A percentile compares a stretch with the other conserved stretches of the same genome.
Evolutionary conservation across 73 alveolate genomes (phyloP).

Genomic region (Tetrahymena borealis): DNA sequence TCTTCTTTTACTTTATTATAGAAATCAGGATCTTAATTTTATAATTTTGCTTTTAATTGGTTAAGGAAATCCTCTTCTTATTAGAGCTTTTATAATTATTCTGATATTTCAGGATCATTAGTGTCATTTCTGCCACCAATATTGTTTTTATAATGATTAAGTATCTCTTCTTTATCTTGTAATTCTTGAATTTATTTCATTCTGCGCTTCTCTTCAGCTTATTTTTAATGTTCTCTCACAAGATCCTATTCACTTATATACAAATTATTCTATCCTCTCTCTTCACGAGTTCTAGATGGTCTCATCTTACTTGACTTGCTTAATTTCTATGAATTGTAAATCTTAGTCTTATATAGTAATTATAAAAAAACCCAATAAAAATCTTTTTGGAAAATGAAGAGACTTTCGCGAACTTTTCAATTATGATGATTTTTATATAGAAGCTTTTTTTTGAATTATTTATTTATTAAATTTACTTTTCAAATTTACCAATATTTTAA

Average conservation of each 20-base stretch:
- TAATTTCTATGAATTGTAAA: not conserved
- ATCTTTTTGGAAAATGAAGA: too few relatives aligned
- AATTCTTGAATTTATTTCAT: not conserved
- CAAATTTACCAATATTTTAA: not conserved
- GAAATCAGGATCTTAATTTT: not conserved
- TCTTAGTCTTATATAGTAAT: too few relatives aligned
- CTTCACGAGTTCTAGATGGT: not conserved
- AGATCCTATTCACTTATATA: not conserved
- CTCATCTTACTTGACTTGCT: not conserved
- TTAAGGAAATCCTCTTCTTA: not conserved
- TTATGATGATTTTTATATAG: too few relatives aligned
- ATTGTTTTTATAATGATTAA: not conserved
- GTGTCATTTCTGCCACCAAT: not conserved
- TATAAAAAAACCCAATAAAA: too few relatives aligned
- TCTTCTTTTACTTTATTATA: not conserved
- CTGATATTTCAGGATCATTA: not conserved
- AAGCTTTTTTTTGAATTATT: not conserved
- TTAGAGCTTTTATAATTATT: not conserved
- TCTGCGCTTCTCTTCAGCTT: not conserved
- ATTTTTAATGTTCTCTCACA: not conserved
- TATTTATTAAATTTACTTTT: not conserved
- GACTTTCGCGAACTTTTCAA: too few relatives aligned
- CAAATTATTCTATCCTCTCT: not conserved
- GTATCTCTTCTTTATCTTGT: not conserved
- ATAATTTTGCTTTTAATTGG: not conserved